These are phyloP conservation scores for Oenanthe javanica DNA, from an alignment of 140 eudicot genomes.

Conservation along the genomic window DNA sequence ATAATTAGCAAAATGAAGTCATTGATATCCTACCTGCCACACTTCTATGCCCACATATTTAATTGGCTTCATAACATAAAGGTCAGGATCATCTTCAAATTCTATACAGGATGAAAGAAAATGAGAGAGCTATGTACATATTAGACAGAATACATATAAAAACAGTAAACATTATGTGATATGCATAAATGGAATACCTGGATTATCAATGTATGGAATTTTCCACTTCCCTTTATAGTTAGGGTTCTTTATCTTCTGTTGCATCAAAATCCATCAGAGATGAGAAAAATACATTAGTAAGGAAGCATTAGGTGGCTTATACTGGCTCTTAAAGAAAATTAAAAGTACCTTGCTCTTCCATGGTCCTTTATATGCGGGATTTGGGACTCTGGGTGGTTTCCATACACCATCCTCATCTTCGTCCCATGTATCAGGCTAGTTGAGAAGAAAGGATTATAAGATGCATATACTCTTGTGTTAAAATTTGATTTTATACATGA, in stretches of 20 bases:
- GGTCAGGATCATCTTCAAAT: conserved; percentile 51
- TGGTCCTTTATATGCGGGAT: conserved; percentile 44
- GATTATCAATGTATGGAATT: conserved; percentile 44
- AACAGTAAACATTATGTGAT: background rate
- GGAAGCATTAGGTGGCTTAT: background rate
- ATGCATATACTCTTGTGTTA: background rate
- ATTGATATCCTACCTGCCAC: conserved; percentile 37
- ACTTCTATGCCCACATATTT: conserved; percentile 52
- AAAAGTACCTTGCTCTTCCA: conserved; percentile 33
- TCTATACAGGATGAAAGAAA: conserved; percentile 16
- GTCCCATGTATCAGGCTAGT: conserved; percentile 40
- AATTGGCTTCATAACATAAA: conserved; percentile 36
- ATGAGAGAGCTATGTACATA: background rate
- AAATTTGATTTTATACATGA: background rate
- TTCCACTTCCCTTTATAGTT: conserved; percentile 59
- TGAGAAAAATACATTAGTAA: background rate
- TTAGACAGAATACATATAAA: background rate
- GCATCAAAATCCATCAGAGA: background rate
- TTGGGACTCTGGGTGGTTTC: conserved; percentile 32
- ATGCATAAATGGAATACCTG: conserved; percentile 23
- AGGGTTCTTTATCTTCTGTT: conserved; percentile 53
- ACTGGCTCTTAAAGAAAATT: background rate
- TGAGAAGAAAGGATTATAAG: background rate
- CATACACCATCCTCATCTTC: conserved; percentile 47
- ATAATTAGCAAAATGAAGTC: background rate